Percentiles rank a stretch among this genome's conserved stretches.
Conservation (phyloP, 2,329 filamentous ascomycete species). For the Fusarium vanettenii region DNA sequence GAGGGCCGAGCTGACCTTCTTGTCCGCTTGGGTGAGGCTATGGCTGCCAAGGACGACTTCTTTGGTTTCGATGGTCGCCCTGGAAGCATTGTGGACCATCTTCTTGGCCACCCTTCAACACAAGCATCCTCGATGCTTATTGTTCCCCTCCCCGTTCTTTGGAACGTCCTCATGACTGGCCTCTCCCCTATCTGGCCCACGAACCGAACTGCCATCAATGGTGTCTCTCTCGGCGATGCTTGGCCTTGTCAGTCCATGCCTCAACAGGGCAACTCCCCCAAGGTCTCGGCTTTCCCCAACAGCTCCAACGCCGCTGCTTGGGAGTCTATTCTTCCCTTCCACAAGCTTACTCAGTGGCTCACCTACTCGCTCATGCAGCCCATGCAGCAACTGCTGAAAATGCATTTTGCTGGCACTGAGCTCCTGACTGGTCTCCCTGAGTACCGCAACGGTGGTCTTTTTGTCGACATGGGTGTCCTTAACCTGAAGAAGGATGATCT, state of each 20-base stretch:
- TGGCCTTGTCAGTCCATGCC: conserved; percentile 93
- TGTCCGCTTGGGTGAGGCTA: conserved; percentile 77
- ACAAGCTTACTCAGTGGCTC: conserved; percentile 95
- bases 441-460: conserved; percentile 90
- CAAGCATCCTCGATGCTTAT: conserved; percentile 90
- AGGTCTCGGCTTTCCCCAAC: conserved; percentile 42
- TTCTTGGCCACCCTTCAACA: conserved; percentile 91
- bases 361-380: conserved; percentile 94
- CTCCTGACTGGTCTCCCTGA: conserved; percentile 89
- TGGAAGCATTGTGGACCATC: conserved; percentile 94
- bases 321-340: conserved; percentile 89
- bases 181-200: conserved; percentile 89
- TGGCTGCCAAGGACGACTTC: conserved; percentile 80
- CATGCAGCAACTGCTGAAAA: conserved; percentile 82
- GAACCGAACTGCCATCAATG: conserved; percentile 87
- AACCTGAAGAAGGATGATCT: conserved; percentile 78
- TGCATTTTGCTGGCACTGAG: conserved; percentile 84
- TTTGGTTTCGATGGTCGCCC: conserved; percentile 88
- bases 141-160: conserved; percentile 86
- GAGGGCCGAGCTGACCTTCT: conserved; percentile 87
- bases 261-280: conserved; percentile 58
- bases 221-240: conserved; percentile 88
- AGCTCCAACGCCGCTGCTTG: conserved; percentile 56
- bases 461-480: conserved; percentile 86
- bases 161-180: conserved; percentile 90